Conservation (phyloP, 1,284 basidiomycete species). For the Apiotrichum montevideense region DNA sequence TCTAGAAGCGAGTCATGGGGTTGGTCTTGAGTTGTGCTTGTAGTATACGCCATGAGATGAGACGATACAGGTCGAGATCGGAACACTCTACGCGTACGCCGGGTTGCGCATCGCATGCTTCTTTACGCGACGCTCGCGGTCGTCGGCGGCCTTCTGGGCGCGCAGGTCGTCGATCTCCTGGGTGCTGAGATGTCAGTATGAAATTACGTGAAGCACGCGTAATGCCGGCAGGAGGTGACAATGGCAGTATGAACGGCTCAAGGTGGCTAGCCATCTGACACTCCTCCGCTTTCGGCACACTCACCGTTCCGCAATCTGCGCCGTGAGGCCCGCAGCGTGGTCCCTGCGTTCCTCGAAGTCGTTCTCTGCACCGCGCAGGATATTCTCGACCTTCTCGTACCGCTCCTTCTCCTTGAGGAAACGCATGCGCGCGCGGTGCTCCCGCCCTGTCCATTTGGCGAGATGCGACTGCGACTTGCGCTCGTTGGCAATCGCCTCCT, state of each 20-base stretch:
- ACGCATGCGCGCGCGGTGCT: slow-evolving; percentile 46
- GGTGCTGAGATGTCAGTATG: slow-evolving; percentile 26
- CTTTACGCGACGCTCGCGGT: slow-evolving; percentile 49
- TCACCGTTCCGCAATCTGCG: slow-evolving; percentile 36
- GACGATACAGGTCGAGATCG: too few species aligned
- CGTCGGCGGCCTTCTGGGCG: slow-evolving; percentile 48
- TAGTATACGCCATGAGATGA: too few species aligned
- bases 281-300: neutral
- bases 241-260: too few species aligned
- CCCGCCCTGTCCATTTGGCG: slow-evolving; percentile 43
- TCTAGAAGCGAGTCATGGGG: too few species aligned
- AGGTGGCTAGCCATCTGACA: too few species aligned
- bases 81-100: slow-evolving; percentile 32
- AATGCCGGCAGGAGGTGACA: too few species aligned
- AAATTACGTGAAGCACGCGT: neutral
- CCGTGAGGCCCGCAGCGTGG: slow-evolving; percentile 40
- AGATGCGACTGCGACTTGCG: slow-evolving; percentile 44
- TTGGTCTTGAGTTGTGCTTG: too few species aligned
- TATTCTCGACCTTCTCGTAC: slow-evolving; percentile 44
- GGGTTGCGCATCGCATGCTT: slow-evolving; percentile 46
- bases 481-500: slow-evolving; percentile 44
- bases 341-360: slow-evolving; percentile 46
- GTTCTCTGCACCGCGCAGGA: slow-evolving; percentile 44
- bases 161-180: slow-evolving; percentile 48
- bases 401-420: slow-evolving; percentile 48